A percentile compares a stretch with the other conserved stretches of the same genome.
These are phyloP conservation scores for Phytophthora aleatoria DNA, from an alignment of 352 stramenopile genomes.

Conservation along the genomic window DNA sequence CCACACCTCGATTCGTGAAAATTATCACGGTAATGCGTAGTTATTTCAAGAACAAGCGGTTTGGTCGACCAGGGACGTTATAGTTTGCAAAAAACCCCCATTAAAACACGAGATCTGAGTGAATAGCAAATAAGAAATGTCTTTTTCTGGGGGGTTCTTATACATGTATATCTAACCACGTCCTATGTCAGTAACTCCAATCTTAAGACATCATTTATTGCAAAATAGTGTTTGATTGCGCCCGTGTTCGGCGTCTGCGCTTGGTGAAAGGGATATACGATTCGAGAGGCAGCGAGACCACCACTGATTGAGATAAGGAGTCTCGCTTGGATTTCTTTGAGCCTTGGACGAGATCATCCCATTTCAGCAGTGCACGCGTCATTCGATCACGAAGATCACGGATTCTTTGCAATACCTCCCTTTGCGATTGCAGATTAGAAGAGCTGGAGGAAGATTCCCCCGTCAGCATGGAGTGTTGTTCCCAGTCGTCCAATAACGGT, in stretches of 20 bases:
- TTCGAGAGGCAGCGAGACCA: constrained; percentile 41
- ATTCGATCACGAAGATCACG: constrained; percentile 38
- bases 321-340: constrained; percentile 20
- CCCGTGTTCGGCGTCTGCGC: constrained; percentile 4
- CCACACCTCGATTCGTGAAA: too few relatives aligned
- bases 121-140: too few relatives aligned
- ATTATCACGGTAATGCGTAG: too few relatives aligned
- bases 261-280: constrained; percentile 34
- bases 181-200: not conserved
- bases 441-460: not conserved
- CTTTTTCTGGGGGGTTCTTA: too few relatives aligned
- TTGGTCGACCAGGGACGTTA: too few relatives aligned
- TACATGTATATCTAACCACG: too few relatives aligned
- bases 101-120: too few relatives aligned
- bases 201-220: not conserved
- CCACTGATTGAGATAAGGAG: constrained; percentile 4
- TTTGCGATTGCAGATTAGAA: constrained; percentile 12
- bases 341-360: constrained; percentile 41
- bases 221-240: not conserved
- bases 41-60: too few relatives aligned
- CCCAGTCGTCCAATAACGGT: constrained; percentile 68
- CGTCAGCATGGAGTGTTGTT: constrained; percentile 40
- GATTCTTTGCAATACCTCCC: constrained; percentile 33
- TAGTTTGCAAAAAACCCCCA: too few relatives aligned
- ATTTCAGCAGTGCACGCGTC: constrained; percentile 43